Evolutionary conservation across 1,284 basidiomycete species (phyloP), one percentile per base, ranked within the genome.

Genomic region (Exobasidium cylindrosporum): DNA sequence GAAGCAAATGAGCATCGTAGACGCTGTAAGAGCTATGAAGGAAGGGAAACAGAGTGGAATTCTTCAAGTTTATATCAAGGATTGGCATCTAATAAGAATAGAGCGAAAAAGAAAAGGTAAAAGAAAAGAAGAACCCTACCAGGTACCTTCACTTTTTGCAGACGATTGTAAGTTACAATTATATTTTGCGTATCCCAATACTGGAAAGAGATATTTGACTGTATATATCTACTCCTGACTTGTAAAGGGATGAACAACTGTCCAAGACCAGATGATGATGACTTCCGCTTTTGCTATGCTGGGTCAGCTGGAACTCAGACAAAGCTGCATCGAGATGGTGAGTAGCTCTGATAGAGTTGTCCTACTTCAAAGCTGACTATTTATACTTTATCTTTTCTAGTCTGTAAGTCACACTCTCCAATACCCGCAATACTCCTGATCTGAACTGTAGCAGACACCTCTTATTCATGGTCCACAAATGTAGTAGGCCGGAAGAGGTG

Each of bases 381-480:
- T n/a, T n/a, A n/a, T n/a, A n/a, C n/a, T n/a, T n/a, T n/a, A n/a
- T n/a, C n/a, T n/a, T n/a, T n/a, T n/a, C 17, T 40, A 40, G 35
- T 40, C 35, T 40, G 35, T 40, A 17, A 40, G 35, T n/a, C n/a
- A n/a, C n/a, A n/a, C n/a, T n/a, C n/a, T n/a, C n/a, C n/a, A n/a
- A n/a, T n/a, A n/a, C n/a, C n/a, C n/a, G n/a, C n/a, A n/a, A n/a
- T n/a, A n/a, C n/a, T n/a, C n/a, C n/a, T n/a, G n/a, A n/a, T n/a
- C 28, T 26, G 23, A 10, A 11, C 44, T 45, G n/a, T 44, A 14
- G 23, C 61, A 66, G 77, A 86, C 72, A 82, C 81, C 3, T 83
- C 83, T 13, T 86, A 86, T 70, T 84, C 83, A 17, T 86, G 85
- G 83, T 84, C 83, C 4, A 84, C 84, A 1, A 86, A 86, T 68